phyloP scores from a whole-genome alignment of 2,329 filamentous ascomycete species.

The Aspergillus fijiensis region DNA sequence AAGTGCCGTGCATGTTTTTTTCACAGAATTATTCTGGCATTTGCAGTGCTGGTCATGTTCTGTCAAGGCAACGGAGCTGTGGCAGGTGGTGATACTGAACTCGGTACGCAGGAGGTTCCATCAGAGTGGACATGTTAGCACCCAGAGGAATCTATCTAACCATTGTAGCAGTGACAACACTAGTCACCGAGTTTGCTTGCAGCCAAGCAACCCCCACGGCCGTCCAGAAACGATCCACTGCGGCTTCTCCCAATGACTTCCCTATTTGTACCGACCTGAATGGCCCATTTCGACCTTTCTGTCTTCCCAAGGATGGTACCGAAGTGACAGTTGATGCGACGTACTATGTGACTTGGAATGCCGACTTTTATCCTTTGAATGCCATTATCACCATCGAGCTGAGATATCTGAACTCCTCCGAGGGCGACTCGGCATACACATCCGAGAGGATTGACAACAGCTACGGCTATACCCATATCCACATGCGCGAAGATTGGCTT shows the following conservation, averaged over 20 bases:
- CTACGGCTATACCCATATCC: slow-evolving; percentile 40
- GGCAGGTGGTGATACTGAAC: not conserved
- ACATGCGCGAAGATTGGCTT: slow-evolving; percentile 43
- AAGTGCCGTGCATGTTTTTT: not conserved
- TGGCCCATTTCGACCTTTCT: slow-evolving; percentile 31
- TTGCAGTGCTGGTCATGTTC: not conserved
- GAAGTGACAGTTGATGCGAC: slow-evolving; percentile 38
- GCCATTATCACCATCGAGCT: slow-evolving; percentile 34
- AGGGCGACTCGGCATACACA: slow-evolving; percentile 37
- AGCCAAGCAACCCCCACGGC: slow-evolving; percentile 3
- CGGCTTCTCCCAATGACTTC: slow-evolving; percentile 25
- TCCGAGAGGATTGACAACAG: slow-evolving; percentile 38
- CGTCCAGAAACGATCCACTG: slow-evolving; percentile 5
- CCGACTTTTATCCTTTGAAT: slow-evolving; percentile 33
- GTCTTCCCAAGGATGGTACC: slow-evolving; percentile 34
- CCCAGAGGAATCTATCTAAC: not conserved
- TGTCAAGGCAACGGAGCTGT: not conserved
- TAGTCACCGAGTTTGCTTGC: slow-evolving; percentile 5
- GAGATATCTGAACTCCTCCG: slow-evolving; percentile 35
- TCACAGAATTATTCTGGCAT: not conserved
- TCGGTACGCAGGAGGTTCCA: not conserved
- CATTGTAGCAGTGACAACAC: not conserved
- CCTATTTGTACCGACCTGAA: slow-evolving; percentile 31
- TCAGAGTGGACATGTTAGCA: not conserved
- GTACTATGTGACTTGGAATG: slow-evolving; percentile 43